Percentiles rank a stretch among this genome's conserved stretches.
phyloP scores from a whole-genome alignment of 2,329 filamentous ascomycete genomes.

The Didymella keratinophila region DNA sequence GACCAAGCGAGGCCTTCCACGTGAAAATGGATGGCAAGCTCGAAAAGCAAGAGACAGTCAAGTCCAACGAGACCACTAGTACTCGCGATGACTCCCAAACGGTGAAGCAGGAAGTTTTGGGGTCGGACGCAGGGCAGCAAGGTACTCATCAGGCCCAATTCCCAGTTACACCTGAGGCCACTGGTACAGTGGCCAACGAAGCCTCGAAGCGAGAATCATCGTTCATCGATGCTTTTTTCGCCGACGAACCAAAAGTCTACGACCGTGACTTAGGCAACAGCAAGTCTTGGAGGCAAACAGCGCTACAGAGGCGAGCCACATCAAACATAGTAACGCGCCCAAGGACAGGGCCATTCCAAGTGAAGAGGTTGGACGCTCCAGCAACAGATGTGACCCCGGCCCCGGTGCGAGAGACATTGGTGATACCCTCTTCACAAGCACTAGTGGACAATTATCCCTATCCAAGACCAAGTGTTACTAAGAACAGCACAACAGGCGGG shows the following conservation, averaged over 20 bases:
- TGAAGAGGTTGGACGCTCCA: not conserved
- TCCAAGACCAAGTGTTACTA: not conserved
- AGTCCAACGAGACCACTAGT: not conserved
- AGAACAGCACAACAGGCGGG: not conserved
- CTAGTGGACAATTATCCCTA: slow-evolving; percentile 17
- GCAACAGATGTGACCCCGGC: not conserved
- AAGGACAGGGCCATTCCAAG: not conserved
- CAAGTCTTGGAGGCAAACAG: slow-evolving; percentile 39
- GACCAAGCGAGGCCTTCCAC: slow-evolving; percentile 33
- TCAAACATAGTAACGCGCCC: not conserved
- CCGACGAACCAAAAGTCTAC: slow-evolving; percentile 13
- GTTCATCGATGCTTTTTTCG: slow-evolving; percentile 39
- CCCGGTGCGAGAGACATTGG: slow-evolving; percentile 3
- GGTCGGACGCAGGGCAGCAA: not conserved
- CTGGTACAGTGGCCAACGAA: not conserved
- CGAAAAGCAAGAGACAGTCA: not conserved
- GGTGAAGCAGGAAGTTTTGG: too few species aligned
- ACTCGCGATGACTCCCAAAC: not conserved
- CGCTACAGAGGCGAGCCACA: slow-evolving; percentile 24
- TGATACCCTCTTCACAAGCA: slow-evolving; percentile 18
- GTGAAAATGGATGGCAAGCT: slow-evolving; percentile 9
- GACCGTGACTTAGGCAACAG: slow-evolving; percentile 10
- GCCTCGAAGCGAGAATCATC: slow-evolving; percentile 22
- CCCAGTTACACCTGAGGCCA: not conserved
- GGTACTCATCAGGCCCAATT: not conserved